phyloP scores from a whole-genome alignment of 1,284 basidiomycete species.

The Cutaneotrichosporon mucoides region DNA sequence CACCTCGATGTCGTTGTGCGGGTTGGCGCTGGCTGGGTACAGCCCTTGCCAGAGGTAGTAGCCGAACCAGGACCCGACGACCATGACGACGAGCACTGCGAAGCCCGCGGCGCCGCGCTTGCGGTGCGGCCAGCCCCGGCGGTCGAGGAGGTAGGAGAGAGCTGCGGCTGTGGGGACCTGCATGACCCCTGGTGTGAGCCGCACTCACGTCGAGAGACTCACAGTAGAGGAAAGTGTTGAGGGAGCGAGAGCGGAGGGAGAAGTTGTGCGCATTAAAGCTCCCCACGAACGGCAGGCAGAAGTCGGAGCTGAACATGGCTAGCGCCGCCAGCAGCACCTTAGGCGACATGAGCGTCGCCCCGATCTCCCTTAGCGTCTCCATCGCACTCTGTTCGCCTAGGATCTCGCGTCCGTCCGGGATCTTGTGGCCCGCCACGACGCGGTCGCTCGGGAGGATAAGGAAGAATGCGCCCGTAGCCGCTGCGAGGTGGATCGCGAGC shows the following conservation, averaged over 20 bases:
- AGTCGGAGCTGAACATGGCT: conserved; percentile 3
- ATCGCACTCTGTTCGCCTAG: not conserved
- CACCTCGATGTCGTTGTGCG: not conserved
- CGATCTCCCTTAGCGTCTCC: not conserved
- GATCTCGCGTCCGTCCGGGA: not conserved
- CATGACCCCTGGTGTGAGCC: not conserved
- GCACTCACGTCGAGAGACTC: not conserved
- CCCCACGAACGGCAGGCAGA: conserved; percentile 3
- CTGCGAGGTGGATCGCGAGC: conserved; percentile 3
- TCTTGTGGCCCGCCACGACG: not conserved
- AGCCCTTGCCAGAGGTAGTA: conserved; percentile 5
- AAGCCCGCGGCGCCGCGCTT: conserved; percentile 1
- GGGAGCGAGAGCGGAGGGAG: conserved; percentile 3
- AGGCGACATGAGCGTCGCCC: not conserved
- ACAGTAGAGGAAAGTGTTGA: conserved; percentile 5
- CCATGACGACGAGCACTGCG: not conserved
- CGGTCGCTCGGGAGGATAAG: conserved; percentile 4
- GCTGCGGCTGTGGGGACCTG: conserved; percentile 1
- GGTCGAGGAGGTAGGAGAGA: conserved; percentile 1
- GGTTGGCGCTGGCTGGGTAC: not conserved
- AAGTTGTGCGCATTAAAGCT: conserved; percentile 4
- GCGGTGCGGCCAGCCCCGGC: conserved; percentile 1
- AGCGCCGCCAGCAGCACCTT: not conserved
- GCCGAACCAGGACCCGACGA: conserved; percentile 3
- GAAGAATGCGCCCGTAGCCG: not conserved